Base-by-base conservation (phyloP, 148 eudicot species). In the Vaccinium darrowii region DNA sequence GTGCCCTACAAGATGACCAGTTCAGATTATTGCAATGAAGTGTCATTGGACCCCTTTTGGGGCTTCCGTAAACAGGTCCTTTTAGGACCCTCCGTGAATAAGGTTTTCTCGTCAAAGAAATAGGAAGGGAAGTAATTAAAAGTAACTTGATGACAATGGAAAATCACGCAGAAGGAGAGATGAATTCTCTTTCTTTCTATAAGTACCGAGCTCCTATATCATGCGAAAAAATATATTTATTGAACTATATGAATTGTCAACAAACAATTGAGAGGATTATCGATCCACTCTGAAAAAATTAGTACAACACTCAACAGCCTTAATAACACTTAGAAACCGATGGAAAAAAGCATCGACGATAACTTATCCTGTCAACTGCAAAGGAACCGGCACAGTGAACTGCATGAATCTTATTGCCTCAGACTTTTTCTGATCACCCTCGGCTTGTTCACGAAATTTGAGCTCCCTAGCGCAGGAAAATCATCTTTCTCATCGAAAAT, bases 401-500 rank as follows among this genome's bases (percentile, higher is more conserved):
- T 27, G 16, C 14, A n/a, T 36, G 50, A 74, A 39, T 62, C 11
- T 58, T 25, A 60, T 58, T 19, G 60, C 49, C 53, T 84, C 65
- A 7, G 47, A 25, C 51, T 43, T 18, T 81, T 54, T 85, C 47
- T 49, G 51, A 63, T 53, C 19, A 19, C 84, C 81, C 81, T 30
- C 25, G 33, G 81, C 51, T 76, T 81, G 13, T 84, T 85, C 43
- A 81, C 78, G 10, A 80, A 51, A 72, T 76, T 88, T 19, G 58
- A 81, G 72, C 85, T 89, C 18, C 92, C 91, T 5, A 89, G 87
- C 7, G 91, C 79, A 2, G 92, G 90, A 75, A 90, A 91, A 57
- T 91, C 92, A 8, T 86, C 77, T 13, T 84, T 71, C n/a, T 81
- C 81, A 12, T 84, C 69, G 33, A 83, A 86, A 58, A 88, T 73